phyloP scores from a whole-genome alignment of 805 yeast genomes.

The Blastobotrys parvus region DNA sequence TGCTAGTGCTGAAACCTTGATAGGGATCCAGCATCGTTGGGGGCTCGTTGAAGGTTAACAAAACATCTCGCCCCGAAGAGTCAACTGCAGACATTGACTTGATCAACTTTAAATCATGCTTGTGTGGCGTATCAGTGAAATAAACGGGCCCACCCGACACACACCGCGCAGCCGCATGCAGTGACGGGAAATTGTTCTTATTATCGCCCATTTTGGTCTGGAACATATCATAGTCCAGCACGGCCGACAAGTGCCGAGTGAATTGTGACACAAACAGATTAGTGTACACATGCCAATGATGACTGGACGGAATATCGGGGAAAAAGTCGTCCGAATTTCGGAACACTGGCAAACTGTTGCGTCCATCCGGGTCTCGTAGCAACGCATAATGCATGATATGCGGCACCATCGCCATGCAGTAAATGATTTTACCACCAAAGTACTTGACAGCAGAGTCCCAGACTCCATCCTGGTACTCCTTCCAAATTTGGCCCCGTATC shows the following conservation, averaged over 20 bases:
- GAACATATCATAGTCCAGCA: slow-evolving; percentile 28
- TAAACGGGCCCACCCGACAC: slow-evolving; percentile 27
- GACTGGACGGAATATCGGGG: slow-evolving; percentile 22
- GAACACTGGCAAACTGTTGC: slow-evolving; percentile 19
- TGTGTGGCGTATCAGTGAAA: slow-evolving; percentile 21
- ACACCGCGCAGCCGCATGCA: slow-evolving; percentile 24
- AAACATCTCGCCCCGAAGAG: slow-evolving; percentile 9
- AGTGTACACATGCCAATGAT: slow-evolving; percentile 25
- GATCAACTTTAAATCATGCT: slow-evolving; percentile 17
- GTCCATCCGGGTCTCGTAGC: slow-evolving; percentile 4
- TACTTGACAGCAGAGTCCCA: slow-evolving; percentile 2
- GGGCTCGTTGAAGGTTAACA: too few species aligned
- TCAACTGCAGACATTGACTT: slow-evolving; percentile 8
- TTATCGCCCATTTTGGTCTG: slow-evolving; percentile 20
- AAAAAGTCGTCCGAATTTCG: slow-evolving; percentile 27
- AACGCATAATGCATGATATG: slow-evolving; percentile 11
- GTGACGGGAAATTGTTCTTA: slow-evolving; percentile 6
- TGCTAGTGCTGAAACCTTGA: slow-evolving; percentile 7
- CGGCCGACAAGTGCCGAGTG: slow-evolving; percentile 18
- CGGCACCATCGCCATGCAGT: slow-evolving; percentile 25
- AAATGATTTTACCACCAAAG: slow-evolving; percentile 19
- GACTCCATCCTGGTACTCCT: slow-evolving; percentile 22
- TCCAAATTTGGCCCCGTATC: slow-evolving; percentile 12
- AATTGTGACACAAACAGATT: slow-evolving; percentile 20
- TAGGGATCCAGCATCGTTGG: slow-evolving; percentile 14